phyloP scores from a whole-genome alignment of 345 rosid species.

The Hirschfeldia incana region DNA sequence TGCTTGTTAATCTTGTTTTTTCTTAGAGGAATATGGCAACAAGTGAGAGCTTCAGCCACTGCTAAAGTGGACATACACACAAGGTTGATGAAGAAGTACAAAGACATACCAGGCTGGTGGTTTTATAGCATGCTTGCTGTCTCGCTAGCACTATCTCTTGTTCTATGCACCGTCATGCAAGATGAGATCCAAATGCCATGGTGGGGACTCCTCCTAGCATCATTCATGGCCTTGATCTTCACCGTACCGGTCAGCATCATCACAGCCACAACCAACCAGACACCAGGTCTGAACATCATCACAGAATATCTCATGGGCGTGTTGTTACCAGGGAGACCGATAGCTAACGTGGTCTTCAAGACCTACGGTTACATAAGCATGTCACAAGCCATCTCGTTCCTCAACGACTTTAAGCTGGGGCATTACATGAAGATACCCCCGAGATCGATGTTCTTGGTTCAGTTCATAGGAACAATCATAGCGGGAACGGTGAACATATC shows the following conservation, averaged over 20 bases:
- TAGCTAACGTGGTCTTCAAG: slow-evolving; percentile 61
- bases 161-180: slow-evolving; percentile 52
- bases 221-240: slow-evolving; percentile 49
- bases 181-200: slow-evolving; percentile 66
- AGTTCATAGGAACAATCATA: slow-evolving; percentile 52
- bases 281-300: slow-evolving; percentile 58
- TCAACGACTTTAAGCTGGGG: slow-evolving; percentile 61
- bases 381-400: slow-evolving; percentile 59
- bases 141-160: slow-evolving; percentile 49
- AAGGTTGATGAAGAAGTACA: slow-evolving; percentile 60
- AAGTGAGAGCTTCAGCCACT: slow-evolving; percentile 49
- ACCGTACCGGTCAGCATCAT: slow-evolving; percentile 61
- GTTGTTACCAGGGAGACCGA: slow-evolving; percentile 60
- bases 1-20: background rate
- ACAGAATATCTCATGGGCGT: slow-evolving; percentile 65
- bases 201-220: slow-evolving; percentile 68
- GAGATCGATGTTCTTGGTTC: slow-evolving; percentile 57
- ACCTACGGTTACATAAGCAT: slow-evolving; percentile 58
- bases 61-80: slow-evolving; percentile 60
- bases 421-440: slow-evolving; percentile 68
- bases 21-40: slow-evolving; percentile 49
- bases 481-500: slow-evolving; percentile 54
- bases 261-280: slow-evolving; percentile 61
- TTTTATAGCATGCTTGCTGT: slow-evolving; percentile 41
- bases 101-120: slow-evolving; percentile 65